Base-by-base conservation (phyloP, 78 protist genomes). In the Dictyostelium capitatum region DNA sequence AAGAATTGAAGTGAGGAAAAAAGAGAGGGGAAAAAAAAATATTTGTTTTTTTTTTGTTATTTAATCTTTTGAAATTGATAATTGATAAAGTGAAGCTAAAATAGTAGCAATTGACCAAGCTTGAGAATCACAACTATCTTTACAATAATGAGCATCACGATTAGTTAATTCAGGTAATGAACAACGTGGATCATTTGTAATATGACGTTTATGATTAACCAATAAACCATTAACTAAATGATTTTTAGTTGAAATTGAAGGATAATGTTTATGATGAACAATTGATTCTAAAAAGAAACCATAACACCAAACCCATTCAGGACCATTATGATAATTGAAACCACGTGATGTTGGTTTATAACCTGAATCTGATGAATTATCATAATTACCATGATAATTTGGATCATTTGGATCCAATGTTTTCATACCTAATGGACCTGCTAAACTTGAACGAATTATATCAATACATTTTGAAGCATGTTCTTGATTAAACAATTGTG, bases 291-390 rank as follows among this genome's bases (percentile, higher is more conserved):
- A 37, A 37, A 28, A 67, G 95, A 72, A 62, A 23, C 92, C 80
- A 65, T 77, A 83, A 50, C 41, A 69, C 94, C 95, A 79, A n/a
- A 90, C 59, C 85, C 96, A 77, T 41, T 82, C 97, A 32, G 97
- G 97, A n/a, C 98, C 98, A 75, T 97, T 91, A 94, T 98, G 99
- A 62, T 98, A 98, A 95, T 97, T 97, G 90, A 96, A 95, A 19
- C 99, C 99, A 59, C 65, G 59, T 19, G 98, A 77, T 1, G 95
- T 89, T 28, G 89, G 64, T 65, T 51, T 50, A 53, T 97, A 98
- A 25, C 23, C 77, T 12, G 96, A 43, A 30, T 98, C 98, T 50
- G 28, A 19, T n/a, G 92, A 23, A 87, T 94, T 97, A 87, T 87
- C 96, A 80, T 98, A 98, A 95, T 74, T 59, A 9, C 94, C 94